phyloP scores from a whole-genome alignment of 192 early-diverging fungal species.

The Entomortierella beljakovae region DNA sequence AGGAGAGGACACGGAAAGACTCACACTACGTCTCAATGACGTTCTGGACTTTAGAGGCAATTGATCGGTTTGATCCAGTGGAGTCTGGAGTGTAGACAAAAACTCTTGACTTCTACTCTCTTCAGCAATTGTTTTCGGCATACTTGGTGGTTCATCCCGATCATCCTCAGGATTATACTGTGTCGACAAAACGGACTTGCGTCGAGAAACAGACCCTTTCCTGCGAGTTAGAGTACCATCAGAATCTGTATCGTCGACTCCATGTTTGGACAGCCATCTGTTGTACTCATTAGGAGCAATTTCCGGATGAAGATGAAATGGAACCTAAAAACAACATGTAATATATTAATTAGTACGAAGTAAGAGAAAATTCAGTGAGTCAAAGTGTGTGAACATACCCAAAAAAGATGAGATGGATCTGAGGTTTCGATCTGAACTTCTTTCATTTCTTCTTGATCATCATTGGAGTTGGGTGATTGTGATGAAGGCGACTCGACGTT shows the following conservation, averaged over 20 bases:
- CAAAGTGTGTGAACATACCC: conserved; percentile 28
- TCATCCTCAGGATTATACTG: conserved; percentile 58
- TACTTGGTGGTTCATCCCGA: conserved; percentile 26
- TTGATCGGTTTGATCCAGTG: conserved; percentile 36
- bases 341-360: neutral
- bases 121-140: conserved; percentile 20
- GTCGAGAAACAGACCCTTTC: conserved; percentile 32
- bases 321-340: conserved; percentile 29
- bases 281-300: conserved; percentile 62
- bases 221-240: conserved; percentile 37
- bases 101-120: conserved; percentile 16
- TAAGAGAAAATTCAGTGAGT: neutral
- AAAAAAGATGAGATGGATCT: conserved; percentile 57
- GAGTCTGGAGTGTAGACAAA: conserved; percentile 29
- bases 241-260: conserved; percentile 18
- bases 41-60: conserved; percentile 39
- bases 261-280: conserved; percentile 55
- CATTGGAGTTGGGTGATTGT: conserved; percentile 17
- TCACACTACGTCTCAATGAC: conserved; percentile 43
- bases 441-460: conserved; percentile 50
- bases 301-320: conserved; percentile 59
- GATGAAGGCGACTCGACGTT: conserved; percentile 22
- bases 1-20: conserved; percentile 36
- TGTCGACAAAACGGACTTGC: conserved; percentile 54
- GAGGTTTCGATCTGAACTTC: conserved; percentile 56